A percentile compares a stretch with the other conserved stretches of the same genome.
These are phyloP conservation scores for Alliaria petiolata DNA, from an alignment of 345 rosid species.

Conservation along the genomic window DNA sequence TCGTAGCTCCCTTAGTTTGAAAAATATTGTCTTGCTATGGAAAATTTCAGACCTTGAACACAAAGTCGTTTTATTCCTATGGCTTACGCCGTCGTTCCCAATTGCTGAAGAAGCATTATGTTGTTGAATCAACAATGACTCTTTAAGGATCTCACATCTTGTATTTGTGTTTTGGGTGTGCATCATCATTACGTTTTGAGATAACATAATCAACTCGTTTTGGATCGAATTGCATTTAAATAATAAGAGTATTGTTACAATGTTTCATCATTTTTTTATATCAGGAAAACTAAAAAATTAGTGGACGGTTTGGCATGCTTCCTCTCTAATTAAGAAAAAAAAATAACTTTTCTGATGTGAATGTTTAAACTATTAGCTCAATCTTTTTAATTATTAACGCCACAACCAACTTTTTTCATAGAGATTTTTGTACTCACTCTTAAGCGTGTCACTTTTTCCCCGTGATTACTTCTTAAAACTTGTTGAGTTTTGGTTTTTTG, in stretches of 20 bases:
- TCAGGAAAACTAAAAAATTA: not conserved
- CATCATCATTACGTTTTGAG: not conserved
- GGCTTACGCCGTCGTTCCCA: no score
- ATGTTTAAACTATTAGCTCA: not conserved
- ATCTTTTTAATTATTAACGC: not conserved
- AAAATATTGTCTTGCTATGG: not conserved
- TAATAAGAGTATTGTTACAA: not conserved
- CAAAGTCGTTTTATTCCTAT: not conserved
- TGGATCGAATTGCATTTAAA: no score
- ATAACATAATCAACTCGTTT: not conserved
- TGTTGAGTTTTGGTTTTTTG: not conserved
- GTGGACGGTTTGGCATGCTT: constrained; percentile 1
- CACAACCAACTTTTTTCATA: not conserved
- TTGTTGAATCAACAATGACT: not conserved
- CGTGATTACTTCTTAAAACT: constrained; percentile 7
- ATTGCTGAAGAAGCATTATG: not conserved
- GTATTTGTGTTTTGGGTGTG: no score
- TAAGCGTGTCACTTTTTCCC: not conserved
- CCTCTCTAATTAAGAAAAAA: not conserved
- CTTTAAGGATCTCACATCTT: no score
- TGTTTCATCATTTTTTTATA: not conserved
- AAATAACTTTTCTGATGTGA: not conserved
- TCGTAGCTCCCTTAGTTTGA: not conserved
- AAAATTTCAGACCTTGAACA: not conserved
- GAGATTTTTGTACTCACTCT: no score